These are phyloP conservation scores for Ploettnerulaceae sp. DNA, from an alignment of 2,329 filamentous ascomycete species.

Conservation along the genomic window DNA sequence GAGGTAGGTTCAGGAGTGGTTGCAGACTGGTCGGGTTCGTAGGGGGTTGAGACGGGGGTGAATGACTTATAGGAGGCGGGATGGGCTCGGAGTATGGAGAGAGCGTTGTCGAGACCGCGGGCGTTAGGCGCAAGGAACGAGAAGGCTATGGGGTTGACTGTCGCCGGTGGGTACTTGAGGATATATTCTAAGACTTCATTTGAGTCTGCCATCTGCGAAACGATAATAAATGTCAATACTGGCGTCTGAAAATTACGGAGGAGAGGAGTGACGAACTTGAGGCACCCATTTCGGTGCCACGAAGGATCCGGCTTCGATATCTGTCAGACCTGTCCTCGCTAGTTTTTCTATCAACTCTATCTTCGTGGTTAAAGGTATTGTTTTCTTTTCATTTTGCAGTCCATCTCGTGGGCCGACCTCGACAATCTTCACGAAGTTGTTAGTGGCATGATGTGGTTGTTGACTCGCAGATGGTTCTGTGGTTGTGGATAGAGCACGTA, in stretches of 20 bases:
- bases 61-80: slow-evolving; percentile 46
- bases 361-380: slow-evolving; percentile 67
- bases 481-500: slow-evolving; percentile 25
- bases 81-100: slow-evolving; percentile 49
- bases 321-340: slow-evolving; percentile 60
- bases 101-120: slow-evolving; percentile 64
- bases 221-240: not conserved
- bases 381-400: slow-evolving; percentile 77
- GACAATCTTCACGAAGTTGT: slow-evolving; percentile 55
- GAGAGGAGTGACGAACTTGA: slow-evolving; percentile 48
- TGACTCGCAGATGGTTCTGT: slow-evolving; percentile 15
- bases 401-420: slow-evolving; percentile 84
- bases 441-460: slow-evolving; percentile 20
- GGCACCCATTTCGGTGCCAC: slow-evolving; percentile 82
- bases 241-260: not conserved
- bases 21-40: slow-evolving; percentile 31
- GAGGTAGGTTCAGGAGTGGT: slow-evolving; percentile 11
- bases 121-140: slow-evolving; percentile 77
- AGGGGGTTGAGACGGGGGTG: slow-evolving; percentile 34
- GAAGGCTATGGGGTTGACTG: slow-evolving; percentile 59
- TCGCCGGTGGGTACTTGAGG: slow-evolving; percentile 50
- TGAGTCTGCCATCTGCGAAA: slow-evolving; percentile 68
- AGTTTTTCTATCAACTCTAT: slow-evolving; percentile 69
- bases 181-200: slow-evolving; percentile 68
- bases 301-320: slow-evolving; percentile 78